phyloP scores from a whole-genome alignment of 345 rosid genomes.

The Eucalyptus regnans region DNA sequence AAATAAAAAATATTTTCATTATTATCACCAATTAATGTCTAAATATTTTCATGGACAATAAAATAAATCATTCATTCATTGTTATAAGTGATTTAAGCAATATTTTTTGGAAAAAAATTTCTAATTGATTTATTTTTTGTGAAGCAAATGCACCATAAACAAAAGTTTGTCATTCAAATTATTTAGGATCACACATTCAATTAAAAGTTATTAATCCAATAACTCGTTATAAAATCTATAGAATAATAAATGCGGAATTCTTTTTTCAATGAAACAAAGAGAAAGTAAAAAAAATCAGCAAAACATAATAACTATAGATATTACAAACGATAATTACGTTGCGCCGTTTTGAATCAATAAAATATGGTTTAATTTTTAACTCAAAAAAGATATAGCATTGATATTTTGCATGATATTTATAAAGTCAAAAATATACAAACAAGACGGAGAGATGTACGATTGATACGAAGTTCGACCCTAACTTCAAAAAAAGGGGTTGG shows the following conservation, averaged over 20 bases:
- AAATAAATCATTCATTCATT: not conserved
- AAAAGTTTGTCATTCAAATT: not conserved
- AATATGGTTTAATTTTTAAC: not conserved
- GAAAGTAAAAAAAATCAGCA: not conserved
- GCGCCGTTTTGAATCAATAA: not conserved
- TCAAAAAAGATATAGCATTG: not conserved
- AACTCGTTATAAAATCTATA: not conserved
- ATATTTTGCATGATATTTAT: not conserved
- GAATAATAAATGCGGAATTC: not conserved
- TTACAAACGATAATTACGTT: not conserved
- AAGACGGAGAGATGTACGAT: not conserved
- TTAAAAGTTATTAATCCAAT: not conserved
- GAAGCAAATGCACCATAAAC: not conserved
- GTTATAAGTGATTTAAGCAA: not conserved
- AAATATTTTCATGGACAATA: not conserved
- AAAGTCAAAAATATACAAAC: not conserved
- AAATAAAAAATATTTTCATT: too few species aligned
- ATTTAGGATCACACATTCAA: not conserved
- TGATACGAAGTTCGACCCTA: not conserved
- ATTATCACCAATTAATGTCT: too few species aligned
- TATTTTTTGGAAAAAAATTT: too few species aligned
- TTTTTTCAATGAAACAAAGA: not conserved
- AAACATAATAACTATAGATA: not conserved
- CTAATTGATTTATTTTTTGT: too few species aligned
- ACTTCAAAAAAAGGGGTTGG: not conserved